A percentile compares a stretch with the other conserved stretches of the same genome.
These are phyloP conservation scores for Lactifluus piperatus DNA, from an alignment of 768 basidiomycete species.

Conservation along the genomic window DNA sequence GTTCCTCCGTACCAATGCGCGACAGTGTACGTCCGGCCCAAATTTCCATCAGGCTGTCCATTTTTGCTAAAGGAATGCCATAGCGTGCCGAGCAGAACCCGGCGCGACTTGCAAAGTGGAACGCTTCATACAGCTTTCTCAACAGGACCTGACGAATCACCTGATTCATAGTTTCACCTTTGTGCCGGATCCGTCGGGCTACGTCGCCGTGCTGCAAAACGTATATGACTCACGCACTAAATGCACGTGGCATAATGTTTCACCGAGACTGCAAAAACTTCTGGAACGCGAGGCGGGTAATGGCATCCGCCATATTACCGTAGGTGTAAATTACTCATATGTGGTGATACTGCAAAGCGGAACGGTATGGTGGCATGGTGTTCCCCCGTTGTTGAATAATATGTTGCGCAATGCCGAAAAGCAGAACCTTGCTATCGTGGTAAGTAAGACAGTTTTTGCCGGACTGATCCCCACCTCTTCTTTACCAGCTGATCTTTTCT, in stretches of 20 bases:
- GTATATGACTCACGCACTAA: background rate
- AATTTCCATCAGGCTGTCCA: background rate
- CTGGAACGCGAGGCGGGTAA: background rate
- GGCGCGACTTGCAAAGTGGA: background rate
- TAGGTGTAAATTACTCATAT: background rate
- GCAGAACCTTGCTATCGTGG: background rate
- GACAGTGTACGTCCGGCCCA: constrained; percentile 5
- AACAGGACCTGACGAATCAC: background rate
- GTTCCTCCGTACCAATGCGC: constrained; percentile 7
- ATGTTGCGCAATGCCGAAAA: background rate
- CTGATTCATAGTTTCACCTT: constrained; percentile 8
- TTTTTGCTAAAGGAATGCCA: background rate
- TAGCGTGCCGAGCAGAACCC: constrained; percentile 3
- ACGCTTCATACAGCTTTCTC: background rate
- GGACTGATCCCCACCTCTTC: too few relatives aligned
- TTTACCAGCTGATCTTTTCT: background rate
- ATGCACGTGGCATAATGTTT: constrained; percentile 9
- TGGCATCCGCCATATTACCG: constrained; percentile 10
- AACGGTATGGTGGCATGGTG: background rate
- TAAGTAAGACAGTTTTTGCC: background rate
- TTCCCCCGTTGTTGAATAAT: background rate
- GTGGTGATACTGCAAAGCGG: constrained; percentile 7
- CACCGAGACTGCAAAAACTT: background rate
- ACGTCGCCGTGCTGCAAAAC: constrained; percentile 4
- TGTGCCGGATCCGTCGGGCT: constrained; percentile 4